Evolutionary conservation across 768 basidiomycete genomes (phyloP), one percentile per base, ranked within the genome.

Genomic region (Suillus variegatus): DNA sequence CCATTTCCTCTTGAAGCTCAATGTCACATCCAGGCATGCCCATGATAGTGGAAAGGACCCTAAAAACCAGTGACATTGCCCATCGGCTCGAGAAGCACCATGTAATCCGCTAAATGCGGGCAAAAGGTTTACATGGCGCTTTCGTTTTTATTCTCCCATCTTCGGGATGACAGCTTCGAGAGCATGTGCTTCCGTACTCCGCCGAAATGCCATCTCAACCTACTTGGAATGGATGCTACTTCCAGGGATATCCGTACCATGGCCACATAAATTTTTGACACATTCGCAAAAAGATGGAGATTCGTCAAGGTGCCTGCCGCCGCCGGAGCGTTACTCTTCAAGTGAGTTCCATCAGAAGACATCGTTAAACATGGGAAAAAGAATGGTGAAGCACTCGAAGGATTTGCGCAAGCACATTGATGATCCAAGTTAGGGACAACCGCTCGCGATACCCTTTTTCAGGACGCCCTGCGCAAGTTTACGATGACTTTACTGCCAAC

Each of bases 131-230:
- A 25, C 57, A 58, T 35, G 18, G 51, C 35, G 20, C 46, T 60
- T 6, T 38, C 52, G 5, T 25, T 20, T 54, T 35, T n/a, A 20
- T 55, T n/a, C 10, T 16, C 28, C 36, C 61, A 97, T 95, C 88
- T 99, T 8, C 99, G 97, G 75, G 97, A 99, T 72, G 97, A 99
- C 76, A 86, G 85, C 0, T 99, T 99, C 75, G 97, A 99, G 71
- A 99, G 74, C 97, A 99, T 71, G 97, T 99, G 63, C 84, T 99
- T 0, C 81, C 87, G 0, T 97, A 95, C 73, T 80, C 93, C 0
- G 82, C 87, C 4, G 89, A 97, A 22, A 86, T 87, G 65, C 93
- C 94, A 96, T 4, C 86, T 98, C 1, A 94, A 98, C 71, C 84
- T 99, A 0, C 97, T 99, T 79, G 97, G 97, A 2, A 80, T 99